These are phyloP conservation scores for Wickerhamomyces chambardii DNA, from an alignment of 805 yeast genomes.

Conservation along the genomic window DNA sequence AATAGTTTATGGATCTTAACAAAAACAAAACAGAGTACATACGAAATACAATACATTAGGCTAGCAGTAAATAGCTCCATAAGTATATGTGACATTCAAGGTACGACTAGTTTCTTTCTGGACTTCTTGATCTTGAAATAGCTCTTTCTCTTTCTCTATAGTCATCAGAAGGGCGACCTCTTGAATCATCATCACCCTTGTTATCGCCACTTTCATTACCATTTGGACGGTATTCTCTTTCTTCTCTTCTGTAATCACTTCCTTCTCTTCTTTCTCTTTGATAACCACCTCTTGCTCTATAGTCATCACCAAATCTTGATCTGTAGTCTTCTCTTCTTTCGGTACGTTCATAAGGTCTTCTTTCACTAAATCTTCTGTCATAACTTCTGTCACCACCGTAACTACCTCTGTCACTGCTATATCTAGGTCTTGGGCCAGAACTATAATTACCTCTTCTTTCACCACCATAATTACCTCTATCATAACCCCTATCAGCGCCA, in stretches of 20 bases:
- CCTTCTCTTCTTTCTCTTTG: conserved; percentile 3
- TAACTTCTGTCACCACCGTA: not conserved
- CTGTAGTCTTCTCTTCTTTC: no score
- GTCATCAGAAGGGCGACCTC: conserved; percentile 1
- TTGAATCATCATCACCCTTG: conserved; percentile 2
- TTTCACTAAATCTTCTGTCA: no score
- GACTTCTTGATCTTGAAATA: conserved; percentile 21
- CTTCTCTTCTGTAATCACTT: not conserved
- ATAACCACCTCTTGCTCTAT: conserved; percentile 5
- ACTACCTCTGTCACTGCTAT: conserved; percentile 1
- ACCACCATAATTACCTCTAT: conserved; percentile 6
- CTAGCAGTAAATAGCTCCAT: no score
- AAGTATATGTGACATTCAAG: no score
- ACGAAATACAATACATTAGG: no score
- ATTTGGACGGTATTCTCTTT: not conserved
- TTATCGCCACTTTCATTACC: not conserved
- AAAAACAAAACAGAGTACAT: no score
- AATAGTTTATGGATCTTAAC: no score
- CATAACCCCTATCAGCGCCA: conserved; percentile 3
- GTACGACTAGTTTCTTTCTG: conserved; percentile 19
- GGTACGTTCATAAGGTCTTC: no score
- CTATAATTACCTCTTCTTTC: no score
- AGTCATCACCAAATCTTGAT: no score
- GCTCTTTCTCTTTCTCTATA: conserved; percentile 12
- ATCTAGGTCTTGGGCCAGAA: no score